phyloP scores from a whole-genome alignment of 2,329 filamentous ascomycete genomes.

The Xylariales sp. region DNA sequence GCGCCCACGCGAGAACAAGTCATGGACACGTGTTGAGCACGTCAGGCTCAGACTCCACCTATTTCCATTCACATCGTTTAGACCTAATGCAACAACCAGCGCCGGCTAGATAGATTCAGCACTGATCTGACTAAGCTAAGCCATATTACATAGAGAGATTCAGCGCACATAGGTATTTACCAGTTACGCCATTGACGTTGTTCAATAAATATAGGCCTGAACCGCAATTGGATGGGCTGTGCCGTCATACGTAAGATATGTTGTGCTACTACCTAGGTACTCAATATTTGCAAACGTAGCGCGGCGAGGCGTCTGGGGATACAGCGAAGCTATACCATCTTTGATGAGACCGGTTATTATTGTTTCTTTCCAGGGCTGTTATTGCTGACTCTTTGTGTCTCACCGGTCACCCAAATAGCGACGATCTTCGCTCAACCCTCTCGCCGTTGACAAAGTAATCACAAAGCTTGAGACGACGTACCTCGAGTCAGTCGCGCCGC shows the following conservation, averaged over 20 bases:
- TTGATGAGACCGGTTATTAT: too few species aligned
- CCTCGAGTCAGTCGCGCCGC: not conserved
- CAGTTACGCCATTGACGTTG: not conserved
- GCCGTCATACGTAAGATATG: constrained; percentile 27
- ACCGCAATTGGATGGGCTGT: not conserved
- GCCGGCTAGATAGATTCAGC: not conserved
- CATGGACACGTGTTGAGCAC: not conserved
- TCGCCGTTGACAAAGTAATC: too few species aligned
- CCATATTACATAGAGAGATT: constrained; percentile 3
- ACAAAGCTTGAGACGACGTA: not conserved
- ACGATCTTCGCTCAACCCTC: too few species aligned
- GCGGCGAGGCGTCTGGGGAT: not conserved
- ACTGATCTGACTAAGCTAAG: constrained; percentile 23
- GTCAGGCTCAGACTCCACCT: not conserved
- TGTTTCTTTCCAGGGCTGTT: too few species aligned
- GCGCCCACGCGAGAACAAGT: too few species aligned
- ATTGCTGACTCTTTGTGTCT: too few species aligned
- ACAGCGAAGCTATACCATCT: not conserved
- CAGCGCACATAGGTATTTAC: not conserved
- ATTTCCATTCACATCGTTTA: not conserved
- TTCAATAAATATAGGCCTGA: not conserved
- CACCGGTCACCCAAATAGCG: too few species aligned
- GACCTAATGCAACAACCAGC: not conserved
- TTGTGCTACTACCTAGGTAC: not conserved
- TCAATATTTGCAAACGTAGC: not conserved